Percentiles rank a stretch among this genome's conserved stretches.
These are phyloP conservation scores for Solanum rostratum DNA, from an alignment of 257 asterid species.

Conservation along the genomic window DNA sequence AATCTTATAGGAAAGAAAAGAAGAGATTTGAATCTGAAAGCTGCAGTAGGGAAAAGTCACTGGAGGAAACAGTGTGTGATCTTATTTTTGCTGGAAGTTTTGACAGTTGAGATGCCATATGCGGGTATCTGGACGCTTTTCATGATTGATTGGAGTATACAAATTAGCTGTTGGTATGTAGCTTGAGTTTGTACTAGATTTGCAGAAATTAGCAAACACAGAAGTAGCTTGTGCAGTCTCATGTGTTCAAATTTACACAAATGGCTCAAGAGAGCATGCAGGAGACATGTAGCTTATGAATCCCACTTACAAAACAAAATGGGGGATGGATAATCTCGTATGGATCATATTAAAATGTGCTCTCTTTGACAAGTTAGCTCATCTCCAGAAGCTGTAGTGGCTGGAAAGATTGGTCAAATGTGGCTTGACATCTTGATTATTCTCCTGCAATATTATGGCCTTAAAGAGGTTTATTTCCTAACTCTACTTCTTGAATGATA, in stretches of 20 bases:
- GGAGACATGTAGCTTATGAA: not conserved
- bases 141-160: not conserved
- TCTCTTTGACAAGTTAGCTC: not conserved
- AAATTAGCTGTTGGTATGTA: not conserved
- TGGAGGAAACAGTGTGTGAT: slow-evolving; percentile 55
- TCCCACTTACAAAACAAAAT: not conserved
- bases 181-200: not conserved
- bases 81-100: slow-evolving; percentile 49
- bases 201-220: not conserved
- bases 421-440: not conserved
- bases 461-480: not conserved
- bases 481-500: not conserved
- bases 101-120: not conserved
- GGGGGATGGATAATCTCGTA: not conserved
- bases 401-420: not conserved
- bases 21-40: slow-evolving; percentile 27
- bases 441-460: not conserved
- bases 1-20: slow-evolving; percentile 49
- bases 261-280: not conserved
- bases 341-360: not conserved
- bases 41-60: slow-evolving; percentile 9
- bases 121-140: not conserved
- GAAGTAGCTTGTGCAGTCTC: not conserved
- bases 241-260: not conserved
- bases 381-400: not conserved